phyloP scores from a whole-genome alignment of 2,329 filamentous ascomycete species.

The Lasiodiplodia gonubiensis region DNA sequence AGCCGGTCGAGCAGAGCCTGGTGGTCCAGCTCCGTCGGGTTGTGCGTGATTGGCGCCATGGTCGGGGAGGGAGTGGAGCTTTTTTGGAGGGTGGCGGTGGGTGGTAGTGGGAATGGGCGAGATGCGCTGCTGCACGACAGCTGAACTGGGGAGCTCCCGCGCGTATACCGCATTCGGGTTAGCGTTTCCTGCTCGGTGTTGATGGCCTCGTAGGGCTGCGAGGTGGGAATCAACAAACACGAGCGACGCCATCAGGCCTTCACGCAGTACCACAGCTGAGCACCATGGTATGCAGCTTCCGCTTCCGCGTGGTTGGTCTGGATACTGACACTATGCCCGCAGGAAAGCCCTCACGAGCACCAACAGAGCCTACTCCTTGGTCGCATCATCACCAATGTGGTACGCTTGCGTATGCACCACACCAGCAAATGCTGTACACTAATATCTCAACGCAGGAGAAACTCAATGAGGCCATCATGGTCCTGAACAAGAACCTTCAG shows the following conservation, averaged over 20 bases:
- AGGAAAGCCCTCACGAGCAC: conserved; percentile 97
- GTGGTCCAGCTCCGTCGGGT: conserved; percentile 78
- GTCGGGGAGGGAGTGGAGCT: conserved; percentile 12
- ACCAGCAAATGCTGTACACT: not conserved
- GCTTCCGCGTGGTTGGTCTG: not conserved
- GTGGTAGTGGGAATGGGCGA: not conserved
- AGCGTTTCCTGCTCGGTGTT: conserved; percentile 14
- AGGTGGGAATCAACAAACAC: conserved; percentile 20
- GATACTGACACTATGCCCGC: not conserved
- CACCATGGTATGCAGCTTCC: conserved; percentile 37
- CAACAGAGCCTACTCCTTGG: conserved; percentile 93
- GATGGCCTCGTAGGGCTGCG: conserved; percentile 18
- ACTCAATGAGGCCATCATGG: conserved; percentile 89
- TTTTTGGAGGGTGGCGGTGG: not conserved
- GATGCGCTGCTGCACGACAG: conserved; percentile 10
- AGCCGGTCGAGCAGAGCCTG: conserved; percentile 86
- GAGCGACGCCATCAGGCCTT: not conserved
- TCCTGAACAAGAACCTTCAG: conserved; percentile 91
- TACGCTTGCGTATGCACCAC: conserved; percentile 56
- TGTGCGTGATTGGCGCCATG: conserved; percentile 68
- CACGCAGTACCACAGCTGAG: conserved; percentile 23
- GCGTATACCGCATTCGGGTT: conserved; percentile 9
- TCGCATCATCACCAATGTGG: conserved; percentile 96
- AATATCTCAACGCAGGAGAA: conserved; percentile 73
- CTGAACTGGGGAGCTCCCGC: conserved; percentile 10